Conservation (phyloP, 306 rosid genomes). For the Cicer cuneatum region DNA sequence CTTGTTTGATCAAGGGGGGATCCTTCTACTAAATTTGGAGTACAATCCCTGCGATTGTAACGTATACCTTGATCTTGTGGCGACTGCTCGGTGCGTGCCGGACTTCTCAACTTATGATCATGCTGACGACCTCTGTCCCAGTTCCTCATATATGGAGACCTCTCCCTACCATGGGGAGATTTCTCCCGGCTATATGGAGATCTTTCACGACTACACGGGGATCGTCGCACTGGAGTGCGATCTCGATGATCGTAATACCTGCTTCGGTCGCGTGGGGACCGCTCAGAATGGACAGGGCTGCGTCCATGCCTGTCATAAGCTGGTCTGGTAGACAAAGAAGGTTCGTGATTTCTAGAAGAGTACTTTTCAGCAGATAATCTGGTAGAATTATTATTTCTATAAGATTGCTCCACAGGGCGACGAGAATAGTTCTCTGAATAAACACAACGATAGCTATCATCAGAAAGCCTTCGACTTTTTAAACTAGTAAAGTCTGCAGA, state of each 20-base stretch:
- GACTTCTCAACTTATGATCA: constrained; percentile 76
- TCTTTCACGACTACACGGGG: constrained; percentile 54
- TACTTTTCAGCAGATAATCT: constrained; percentile 70
- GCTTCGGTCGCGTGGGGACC: constrained; percentile 80
- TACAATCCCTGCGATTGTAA: constrained; percentile 63
- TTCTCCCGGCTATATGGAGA: constrained; percentile 65
- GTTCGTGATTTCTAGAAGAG: constrained; percentile 69
- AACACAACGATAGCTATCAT: constrained; percentile 63
- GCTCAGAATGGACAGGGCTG: constrained; percentile 86
- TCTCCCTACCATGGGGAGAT: constrained; percentile 69
- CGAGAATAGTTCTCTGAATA: constrained; percentile 69
- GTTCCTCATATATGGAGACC: constrained; percentile 65
- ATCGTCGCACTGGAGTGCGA: constrained; percentile 64
- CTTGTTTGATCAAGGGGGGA: constrained; percentile 66
- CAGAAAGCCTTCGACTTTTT: constrained; percentile 80
- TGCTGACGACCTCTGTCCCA: constrained; percentile 74
- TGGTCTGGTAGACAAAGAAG: constrained; percentile 67
- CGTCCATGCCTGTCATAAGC: constrained; percentile 79
- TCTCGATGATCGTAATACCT: constrained; percentile 78
- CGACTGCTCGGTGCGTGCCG: constrained; percentile 56
- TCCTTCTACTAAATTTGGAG: constrained; percentile 67
- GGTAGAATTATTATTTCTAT: constrained; percentile 62
- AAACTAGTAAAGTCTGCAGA: constrained; percentile 63
- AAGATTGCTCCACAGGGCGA: constrained; percentile 71
- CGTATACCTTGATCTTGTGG: constrained; percentile 67